phyloP scores from a whole-genome alignment of 495 filamentous ascomycete species.

The Ascodesmis nigricans region DNA sequence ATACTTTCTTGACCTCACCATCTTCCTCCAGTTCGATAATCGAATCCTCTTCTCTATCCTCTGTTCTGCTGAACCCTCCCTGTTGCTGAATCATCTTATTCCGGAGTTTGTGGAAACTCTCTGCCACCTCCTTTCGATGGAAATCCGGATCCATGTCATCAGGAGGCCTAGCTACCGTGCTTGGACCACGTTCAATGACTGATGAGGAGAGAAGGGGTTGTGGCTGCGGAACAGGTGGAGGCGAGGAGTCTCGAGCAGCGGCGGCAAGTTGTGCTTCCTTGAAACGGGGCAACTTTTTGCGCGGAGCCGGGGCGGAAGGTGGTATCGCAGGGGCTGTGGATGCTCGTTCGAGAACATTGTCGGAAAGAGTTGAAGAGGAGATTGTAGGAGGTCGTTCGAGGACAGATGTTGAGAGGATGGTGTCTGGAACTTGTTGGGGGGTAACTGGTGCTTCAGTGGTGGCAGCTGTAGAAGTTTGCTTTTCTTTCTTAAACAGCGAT shows the following conservation, averaged over 20 bases:
- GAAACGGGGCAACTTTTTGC: constrained; percentile 26
- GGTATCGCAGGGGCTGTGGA: constrained; percentile 1
- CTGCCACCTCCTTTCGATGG: constrained; percentile 51
- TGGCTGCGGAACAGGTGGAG: constrained; percentile 11
- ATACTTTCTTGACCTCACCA: constrained; percentile 45
- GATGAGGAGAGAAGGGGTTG: constrained; percentile 14
- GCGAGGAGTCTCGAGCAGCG: constrained; percentile 8
- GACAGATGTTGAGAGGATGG: constrained; percentile 10
- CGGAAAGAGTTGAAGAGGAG: not conserved
- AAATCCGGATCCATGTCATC: constrained; percentile 55
- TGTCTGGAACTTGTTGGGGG: constrained; percentile 2
- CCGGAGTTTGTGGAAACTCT: constrained; percentile 57
- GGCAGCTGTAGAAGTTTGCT: constrained; percentile 6
- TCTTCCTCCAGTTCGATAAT: constrained; percentile 42
- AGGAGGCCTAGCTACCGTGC: constrained; percentile 28
- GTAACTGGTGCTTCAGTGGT: not conserved
- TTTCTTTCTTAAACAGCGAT: constrained; percentile 20
- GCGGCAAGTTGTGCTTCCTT: constrained; percentile 20
- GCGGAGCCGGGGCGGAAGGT: constrained; percentile 16
- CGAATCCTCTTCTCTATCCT: constrained; percentile 38
- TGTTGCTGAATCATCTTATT: constrained; percentile 59
- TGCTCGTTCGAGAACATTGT: no score
- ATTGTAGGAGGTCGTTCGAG: constrained; percentile 12
- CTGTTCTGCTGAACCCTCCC: constrained; percentile 43
- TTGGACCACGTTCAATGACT: constrained; percentile 10